Conservation (phyloP, 2,329 filamentous ascomycete genomes). For the Penicillium sp. region DNA sequence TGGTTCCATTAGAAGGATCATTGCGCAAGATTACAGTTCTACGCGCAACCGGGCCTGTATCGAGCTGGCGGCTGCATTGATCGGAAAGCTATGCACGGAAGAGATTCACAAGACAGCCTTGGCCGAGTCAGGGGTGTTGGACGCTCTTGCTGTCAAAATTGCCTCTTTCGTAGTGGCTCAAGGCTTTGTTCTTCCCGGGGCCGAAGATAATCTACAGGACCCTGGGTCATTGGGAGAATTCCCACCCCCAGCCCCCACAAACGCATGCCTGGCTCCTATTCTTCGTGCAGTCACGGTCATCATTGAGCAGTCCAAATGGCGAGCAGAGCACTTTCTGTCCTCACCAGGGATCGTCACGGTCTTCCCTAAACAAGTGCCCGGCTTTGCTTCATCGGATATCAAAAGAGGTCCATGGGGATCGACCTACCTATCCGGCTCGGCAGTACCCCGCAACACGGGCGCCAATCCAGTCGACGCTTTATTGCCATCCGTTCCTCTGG, state of each 20-base stretch:
- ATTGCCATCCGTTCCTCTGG: conserved; percentile 54
- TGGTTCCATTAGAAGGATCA: conserved; percentile 64
- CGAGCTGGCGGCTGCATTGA: conserved; percentile 48
- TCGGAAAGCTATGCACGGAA: conserved; percentile 66
- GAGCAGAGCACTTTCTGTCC: conserved; percentile 70
- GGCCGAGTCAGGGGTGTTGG: conserved; percentile 71
- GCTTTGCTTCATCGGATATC: conserved; percentile 54
- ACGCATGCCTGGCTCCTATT: conserved; percentile 65
- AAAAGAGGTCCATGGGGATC: conserved; percentile 54
- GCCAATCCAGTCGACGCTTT: conserved; percentile 66
- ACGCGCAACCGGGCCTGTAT: conserved; percentile 55
- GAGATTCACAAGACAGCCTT: conserved; percentile 72
- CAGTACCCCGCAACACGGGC: conserved; percentile 47
- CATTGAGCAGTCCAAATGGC: conserved; percentile 75
- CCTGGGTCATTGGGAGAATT: conserved; percentile 60
- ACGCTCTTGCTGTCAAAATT: conserved; percentile 73
- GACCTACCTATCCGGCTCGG: conserved; percentile 56
- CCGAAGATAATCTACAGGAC: conserved; percentile 56
- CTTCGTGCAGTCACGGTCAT: conserved; percentile 77
- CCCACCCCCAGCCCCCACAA: conserved; percentile 62
- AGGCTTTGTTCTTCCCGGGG: conserved; percentile 68
- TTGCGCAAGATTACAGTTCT: conserved; percentile 60
- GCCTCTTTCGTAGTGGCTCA: conserved; percentile 69
- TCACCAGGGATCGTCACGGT: conserved; percentile 70
- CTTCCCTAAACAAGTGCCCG: conserved; percentile 59